Percentiles rank a stretch among this genome's conserved stretches.
Conservation (phyloP, 1,284 basidiomycete species). For the Cryptococcus neoformans region DNA sequence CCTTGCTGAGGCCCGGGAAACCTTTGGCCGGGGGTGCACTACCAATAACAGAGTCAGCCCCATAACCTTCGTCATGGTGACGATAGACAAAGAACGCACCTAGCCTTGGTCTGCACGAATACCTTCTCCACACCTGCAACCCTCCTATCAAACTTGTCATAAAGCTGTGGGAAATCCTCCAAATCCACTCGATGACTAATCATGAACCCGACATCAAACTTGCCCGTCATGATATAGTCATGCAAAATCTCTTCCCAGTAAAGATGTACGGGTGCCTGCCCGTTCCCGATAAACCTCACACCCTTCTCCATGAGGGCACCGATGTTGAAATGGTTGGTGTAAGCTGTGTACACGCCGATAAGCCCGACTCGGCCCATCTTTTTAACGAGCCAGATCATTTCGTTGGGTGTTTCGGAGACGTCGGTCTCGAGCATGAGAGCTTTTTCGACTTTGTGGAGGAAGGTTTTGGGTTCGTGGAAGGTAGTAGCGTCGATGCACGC, state of each 20-base stretch:
- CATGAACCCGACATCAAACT: slow-evolving; percentile 63
- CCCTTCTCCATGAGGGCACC: slow-evolving; percentile 71
- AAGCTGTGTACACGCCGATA: slow-evolving; percentile 60
- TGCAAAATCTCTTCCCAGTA: slow-evolving; percentile 71
- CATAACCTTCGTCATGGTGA: not conserved
- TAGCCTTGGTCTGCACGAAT: slow-evolving; percentile 56
- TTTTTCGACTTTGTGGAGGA: slow-evolving; percentile 64
- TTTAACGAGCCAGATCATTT: slow-evolving; percentile 53
- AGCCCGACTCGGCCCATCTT: slow-evolving; percentile 64
- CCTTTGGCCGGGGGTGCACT: slow-evolving; percentile 52
- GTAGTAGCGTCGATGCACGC: slow-evolving; percentile 54
- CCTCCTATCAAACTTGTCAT: slow-evolving; percentile 60
- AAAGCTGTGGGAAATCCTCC: slow-evolving; percentile 55
- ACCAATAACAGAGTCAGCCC: not conserved
- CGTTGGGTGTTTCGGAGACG: slow-evolving; percentile 65
- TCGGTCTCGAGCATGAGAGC: slow-evolving; percentile 72
- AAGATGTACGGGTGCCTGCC: slow-evolving; percentile 65
- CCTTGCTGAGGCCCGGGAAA: slow-evolving; percentile 55
- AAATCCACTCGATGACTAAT: slow-evolving; percentile 63
- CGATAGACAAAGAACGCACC: slow-evolving; percentile 20
- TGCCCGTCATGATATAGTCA: slow-evolving; percentile 58
- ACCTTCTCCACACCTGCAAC: slow-evolving; percentile 63
- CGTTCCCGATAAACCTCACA: slow-evolving; percentile 64
- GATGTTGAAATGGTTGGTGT: slow-evolving; percentile 65
- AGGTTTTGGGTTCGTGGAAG: slow-evolving; percentile 67